phyloP scores from a whole-genome alignment of 352 stramenopile species.

The Phytophthora crassamura region DNA sequence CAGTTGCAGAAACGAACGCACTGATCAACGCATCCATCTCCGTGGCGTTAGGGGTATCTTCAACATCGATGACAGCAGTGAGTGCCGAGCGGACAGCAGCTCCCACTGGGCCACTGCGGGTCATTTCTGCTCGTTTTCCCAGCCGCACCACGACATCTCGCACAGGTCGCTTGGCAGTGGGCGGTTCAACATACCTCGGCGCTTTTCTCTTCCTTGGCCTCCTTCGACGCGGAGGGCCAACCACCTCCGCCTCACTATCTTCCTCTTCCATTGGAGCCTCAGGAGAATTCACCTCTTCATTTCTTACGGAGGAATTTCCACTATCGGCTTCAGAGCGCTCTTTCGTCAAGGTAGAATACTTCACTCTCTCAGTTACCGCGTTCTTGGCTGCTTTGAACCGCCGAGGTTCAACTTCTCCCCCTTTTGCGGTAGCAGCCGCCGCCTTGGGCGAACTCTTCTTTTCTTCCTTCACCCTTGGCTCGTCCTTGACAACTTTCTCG shows the following conservation, averaged over 20 bases:
- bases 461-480: background rate
- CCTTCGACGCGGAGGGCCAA: background rate
- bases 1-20: background rate
- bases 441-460: background rate
- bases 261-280: background rate
- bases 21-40: background rate
- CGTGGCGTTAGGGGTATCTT: background rate
- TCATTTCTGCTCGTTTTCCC: conserved; percentile 10
- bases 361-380: background rate
- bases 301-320: too few species aligned
- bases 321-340: too few species aligned
- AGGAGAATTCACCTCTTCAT: background rate
- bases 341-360: too few species aligned
- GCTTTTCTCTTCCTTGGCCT: conserved; percentile 9
- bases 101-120: background rate
- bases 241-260: background rate
- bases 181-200: background rate
- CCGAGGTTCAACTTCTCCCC: too few species aligned
- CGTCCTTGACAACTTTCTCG: conserved; percentile 8
- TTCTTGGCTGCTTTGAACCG: background rate
- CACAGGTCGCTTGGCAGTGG: background rate
- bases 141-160: conserved; percentile 5
- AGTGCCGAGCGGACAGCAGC: conserved; percentile 2
- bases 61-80: conserved; percentile 8
- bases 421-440: background rate